These are phyloP conservation scores for Amylocystis lapponica DNA, from an alignment of 768 basidiomycete genomes.

Conservation along the genomic window DNA sequence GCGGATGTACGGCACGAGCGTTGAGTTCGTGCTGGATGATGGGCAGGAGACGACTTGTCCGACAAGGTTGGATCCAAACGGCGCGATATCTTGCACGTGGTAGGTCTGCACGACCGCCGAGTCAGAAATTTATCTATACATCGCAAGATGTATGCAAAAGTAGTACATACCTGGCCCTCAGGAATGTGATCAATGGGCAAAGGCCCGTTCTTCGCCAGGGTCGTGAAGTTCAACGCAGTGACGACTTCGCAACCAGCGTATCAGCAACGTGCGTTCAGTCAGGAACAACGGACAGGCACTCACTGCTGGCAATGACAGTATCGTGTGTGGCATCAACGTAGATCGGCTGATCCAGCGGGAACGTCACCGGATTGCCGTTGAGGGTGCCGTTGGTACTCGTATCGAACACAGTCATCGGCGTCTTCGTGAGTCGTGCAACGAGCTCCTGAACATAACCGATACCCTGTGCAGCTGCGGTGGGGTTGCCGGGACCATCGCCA, in stretches of 20 bases:
- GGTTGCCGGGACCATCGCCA: slow-evolving; percentile 37
- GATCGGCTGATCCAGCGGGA: slow-evolving; percentile 33
- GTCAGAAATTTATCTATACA: background rate
- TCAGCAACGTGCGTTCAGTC: background rate
- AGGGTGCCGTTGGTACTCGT: slow-evolving; percentile 43
- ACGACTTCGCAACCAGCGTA: slow-evolving; percentile 26
- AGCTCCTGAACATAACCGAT: slow-evolving; percentile 40
- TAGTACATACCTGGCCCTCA: slow-evolving; percentile 19
- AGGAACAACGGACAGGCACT: background rate
- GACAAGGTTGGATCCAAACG: slow-evolving; percentile 44
- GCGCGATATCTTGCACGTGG: slow-evolving; percentile 36
- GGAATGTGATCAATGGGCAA: slow-evolving; percentile 33
- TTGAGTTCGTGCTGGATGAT: slow-evolving; percentile 10
- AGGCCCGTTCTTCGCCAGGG: slow-evolving; percentile 36
- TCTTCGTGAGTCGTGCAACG: slow-evolving; percentile 36
- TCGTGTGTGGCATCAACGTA: slow-evolving; percentile 45
- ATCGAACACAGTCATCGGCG: slow-evolving; percentile 31
- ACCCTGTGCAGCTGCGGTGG: slow-evolving; percentile 33
- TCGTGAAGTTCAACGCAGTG: slow-evolving; percentile 41
- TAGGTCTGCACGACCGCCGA: slow-evolving; percentile 24
- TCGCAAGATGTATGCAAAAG: background rate
- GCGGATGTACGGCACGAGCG: slow-evolving; percentile 26
- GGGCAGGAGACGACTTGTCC: slow-evolving; percentile 40
- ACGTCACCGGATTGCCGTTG: slow-evolving; percentile 31
- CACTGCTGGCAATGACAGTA: slow-evolving; percentile 35